A percentile compares a stretch with the other conserved stretches of the same genome.
Conservation (phyloP, 2,329 filamentous ascomycete species). For the Rachicladosporium sp. region DNA sequence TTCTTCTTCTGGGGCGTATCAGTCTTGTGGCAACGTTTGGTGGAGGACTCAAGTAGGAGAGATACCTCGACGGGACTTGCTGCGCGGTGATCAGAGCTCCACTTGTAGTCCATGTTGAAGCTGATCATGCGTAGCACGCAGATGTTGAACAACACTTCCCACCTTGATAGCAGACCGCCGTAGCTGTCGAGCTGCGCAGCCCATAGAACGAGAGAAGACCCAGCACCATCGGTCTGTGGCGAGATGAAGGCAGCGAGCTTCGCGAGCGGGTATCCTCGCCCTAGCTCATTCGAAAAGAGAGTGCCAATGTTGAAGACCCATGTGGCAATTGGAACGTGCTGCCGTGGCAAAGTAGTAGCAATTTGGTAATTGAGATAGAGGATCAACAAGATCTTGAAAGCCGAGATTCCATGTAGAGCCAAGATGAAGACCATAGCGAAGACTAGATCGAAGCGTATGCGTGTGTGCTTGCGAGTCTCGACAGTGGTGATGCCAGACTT, state of each 20-base stretch:
- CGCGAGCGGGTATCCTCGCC: slow-evolving; percentile 61
- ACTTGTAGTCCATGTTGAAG: slow-evolving; percentile 95
- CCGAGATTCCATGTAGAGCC: slow-evolving; percentile 73
- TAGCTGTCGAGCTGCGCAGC: slow-evolving; percentile 64
- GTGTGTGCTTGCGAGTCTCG: slow-evolving; percentile 5
- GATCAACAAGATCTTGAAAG: slow-evolving; percentile 69
- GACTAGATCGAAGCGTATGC: slow-evolving; percentile 54
- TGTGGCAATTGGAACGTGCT: slow-evolving; percentile 60
- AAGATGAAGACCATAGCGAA: slow-evolving; percentile 72
- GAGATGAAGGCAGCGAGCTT: slow-evolving; percentile 43
- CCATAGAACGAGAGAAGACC: slow-evolving; percentile 36
- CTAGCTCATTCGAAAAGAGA: slow-evolving; percentile 83
- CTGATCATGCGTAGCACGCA: slow-evolving; percentile 86
- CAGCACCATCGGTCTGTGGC: slow-evolving; percentile 26
- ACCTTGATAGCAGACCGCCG: slow-evolving; percentile 73
- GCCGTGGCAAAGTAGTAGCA: slow-evolving; percentile 57
- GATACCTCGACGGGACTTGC: slow-evolving; percentile 70
- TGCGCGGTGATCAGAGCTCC: slow-evolving; percentile 58
- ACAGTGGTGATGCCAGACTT: background rate
- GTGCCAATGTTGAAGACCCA: slow-evolving; percentile 83
- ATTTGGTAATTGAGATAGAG: slow-evolving; percentile 72
- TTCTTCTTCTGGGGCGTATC: slow-evolving; percentile 88
- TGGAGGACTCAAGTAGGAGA: slow-evolving; percentile 7
- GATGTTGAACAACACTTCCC: slow-evolving; percentile 97
- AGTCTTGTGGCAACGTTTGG: slow-evolving; percentile 29